Evolutionary conservation across 108 stramenopile genomes (phyloP).

Genomic region (Tribonema minus): DNA sequence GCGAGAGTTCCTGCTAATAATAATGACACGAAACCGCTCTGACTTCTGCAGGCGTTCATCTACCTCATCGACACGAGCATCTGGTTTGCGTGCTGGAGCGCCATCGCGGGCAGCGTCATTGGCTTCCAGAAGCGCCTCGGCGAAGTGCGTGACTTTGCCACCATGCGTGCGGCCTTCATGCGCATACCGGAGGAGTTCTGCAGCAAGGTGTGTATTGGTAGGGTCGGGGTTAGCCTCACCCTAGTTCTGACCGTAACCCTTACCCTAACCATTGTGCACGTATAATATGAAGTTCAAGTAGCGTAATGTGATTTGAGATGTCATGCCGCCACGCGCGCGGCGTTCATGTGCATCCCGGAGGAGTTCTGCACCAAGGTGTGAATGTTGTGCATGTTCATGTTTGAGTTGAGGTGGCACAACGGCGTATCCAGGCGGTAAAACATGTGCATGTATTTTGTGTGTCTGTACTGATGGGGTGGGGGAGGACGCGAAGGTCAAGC

Average conservation of each 20-base stretch:
- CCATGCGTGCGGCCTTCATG: constrained; percentile 49
- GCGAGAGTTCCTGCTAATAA: too few species aligned
- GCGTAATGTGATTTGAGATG: neutral
- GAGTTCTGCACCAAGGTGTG: constrained; percentile 32
- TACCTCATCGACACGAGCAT: constrained; percentile 94
- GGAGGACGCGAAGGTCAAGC: too few species aligned
- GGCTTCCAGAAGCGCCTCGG: constrained; percentile 80
- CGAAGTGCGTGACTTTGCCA: constrained; percentile 45
- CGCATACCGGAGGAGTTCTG: constrained; percentile 23
- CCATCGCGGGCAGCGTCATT: constrained; percentile 84
- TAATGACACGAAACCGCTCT: too few species aligned
- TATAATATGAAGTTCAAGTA: neutral
- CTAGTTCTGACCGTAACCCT: too few species aligned
- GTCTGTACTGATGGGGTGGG: too few species aligned
- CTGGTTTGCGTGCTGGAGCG: constrained; percentile 91
- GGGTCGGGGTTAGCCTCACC: too few species aligned
- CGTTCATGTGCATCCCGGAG: constrained; percentile 47
- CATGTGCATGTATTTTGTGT: too few species aligned
- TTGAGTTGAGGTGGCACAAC: too few species aligned
- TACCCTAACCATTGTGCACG: too few species aligned
- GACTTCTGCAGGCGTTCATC: constrained; percentile 88
- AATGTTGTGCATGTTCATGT: too few species aligned
- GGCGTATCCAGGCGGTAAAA: too few species aligned
- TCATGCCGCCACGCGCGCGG: constrained; percentile 31
- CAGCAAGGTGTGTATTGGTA: constrained; percentile 1